These are phyloP conservation scores for Ceratocystis albifundus DNA, from an alignment of 2,329 filamentous ascomycete species.

Conservation along the genomic window DNA sequence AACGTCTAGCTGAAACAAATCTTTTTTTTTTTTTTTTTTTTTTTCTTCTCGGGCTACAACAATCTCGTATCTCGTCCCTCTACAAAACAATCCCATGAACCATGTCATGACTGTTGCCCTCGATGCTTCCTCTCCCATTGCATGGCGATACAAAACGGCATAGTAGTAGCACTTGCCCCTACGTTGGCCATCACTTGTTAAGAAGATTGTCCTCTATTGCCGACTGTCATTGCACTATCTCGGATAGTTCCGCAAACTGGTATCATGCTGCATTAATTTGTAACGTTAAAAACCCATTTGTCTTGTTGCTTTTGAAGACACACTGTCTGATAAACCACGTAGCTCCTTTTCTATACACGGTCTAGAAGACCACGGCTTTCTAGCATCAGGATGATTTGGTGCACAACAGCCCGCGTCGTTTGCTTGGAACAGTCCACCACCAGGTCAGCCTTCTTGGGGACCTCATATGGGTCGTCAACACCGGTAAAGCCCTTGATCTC, in stretches of 20 bases:
- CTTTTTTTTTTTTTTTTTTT: no score
- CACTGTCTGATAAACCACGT: neutral
- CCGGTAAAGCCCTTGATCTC: conserved; percentile 98
- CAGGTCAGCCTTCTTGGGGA: conserved; percentile 67
- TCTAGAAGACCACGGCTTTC: conserved; percentile 85
- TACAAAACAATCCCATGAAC: no score
- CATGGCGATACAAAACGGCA: no score
- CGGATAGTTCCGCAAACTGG: conserved; percentile 9
- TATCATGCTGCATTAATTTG: conserved; percentile 22
- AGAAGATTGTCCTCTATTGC: no score
- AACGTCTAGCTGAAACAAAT: no score
- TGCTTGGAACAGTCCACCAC: conserved; percentile 77
- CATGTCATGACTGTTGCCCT: no score
- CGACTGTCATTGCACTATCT: neutral
- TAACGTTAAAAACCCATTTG: conserved; percentile 8
- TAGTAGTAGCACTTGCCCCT: no score
- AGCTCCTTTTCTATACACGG: conserved; percentile 36
- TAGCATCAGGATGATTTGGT: conserved; percentile 88
- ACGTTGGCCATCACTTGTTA: no score
- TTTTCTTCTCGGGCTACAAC: no score
- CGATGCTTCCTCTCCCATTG: no score
- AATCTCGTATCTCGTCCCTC: no score
- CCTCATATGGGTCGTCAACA: conserved; percentile 94
- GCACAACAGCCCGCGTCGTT: conserved; percentile 82
- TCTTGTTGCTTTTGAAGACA: conserved; percentile 8